Base-by-base conservation (phyloP, 208 protist species). In the Wallacemonas sp. region DNA sequence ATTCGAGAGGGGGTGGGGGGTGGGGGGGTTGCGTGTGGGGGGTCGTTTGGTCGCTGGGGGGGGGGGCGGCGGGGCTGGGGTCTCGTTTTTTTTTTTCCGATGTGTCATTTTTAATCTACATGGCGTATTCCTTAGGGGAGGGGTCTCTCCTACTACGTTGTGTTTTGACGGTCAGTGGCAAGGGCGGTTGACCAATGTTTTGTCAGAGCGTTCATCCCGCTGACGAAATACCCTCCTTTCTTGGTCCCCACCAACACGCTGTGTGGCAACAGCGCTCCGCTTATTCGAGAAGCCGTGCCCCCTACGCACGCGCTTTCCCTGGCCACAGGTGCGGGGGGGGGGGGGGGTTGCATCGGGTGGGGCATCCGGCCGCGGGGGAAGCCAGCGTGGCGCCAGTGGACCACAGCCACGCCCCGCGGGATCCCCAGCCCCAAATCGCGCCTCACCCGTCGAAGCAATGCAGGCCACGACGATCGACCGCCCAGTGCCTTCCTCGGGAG, bases 401-500 rank as follows among this genome's bases (percentile, higher is more conserved):
- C 38, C 38, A 42, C 38, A 42, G 38, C 38, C 9, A 42, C 38
- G 11, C 38, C 38, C n/a, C 15, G 38, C 15, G 38, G 38, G 15
- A 15, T 42, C 38, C 15, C 15, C 11, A 9, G 38, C 38, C 38
- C 11, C 15, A 15, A 9, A 15, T n/a, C 15, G 11, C 15, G 11
- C 15, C 38, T 9, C 9, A 42, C 11, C 15, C 38, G 9, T 42
- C 38, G 11, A 15, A 42, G 38, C 11, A n/a, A 9, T 42, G 38
- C 38, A 42, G 38, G 38, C 38, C 38, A 42, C 38, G 38, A 42
- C 38, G 38, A 15, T n/a, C 14, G 22, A 75, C 51, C 31, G 14
- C 26, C 38, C 62, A 41, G 65, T 66, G 46, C 30, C 8, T 70
- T 46, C n/a, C 19, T 22, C 19, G 12, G 39, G 38, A 65, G 60